Evolutionary conservation across 306 rosid genomes (phyloP).

Genomic region (Castanospermum australe): DNA sequence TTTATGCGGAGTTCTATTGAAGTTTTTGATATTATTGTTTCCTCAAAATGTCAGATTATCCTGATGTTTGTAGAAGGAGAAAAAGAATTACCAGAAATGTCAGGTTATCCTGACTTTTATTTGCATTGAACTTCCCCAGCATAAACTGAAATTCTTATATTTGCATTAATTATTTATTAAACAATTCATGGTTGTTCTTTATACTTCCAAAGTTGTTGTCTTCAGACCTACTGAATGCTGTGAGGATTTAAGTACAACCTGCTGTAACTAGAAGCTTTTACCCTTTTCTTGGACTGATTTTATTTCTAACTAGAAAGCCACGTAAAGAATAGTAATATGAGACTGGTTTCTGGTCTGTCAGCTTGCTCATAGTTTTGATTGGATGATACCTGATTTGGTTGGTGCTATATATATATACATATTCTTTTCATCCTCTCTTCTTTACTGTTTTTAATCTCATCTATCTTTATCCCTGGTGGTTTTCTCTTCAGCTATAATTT

Average conservation of each 20-base stretch:
- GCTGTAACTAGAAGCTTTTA: not conserved
- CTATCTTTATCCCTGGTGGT: not conserved
- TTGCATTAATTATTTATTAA: not conserved
- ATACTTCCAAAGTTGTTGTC: not conserved
- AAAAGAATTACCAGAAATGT: not conserved
- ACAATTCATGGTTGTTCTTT: not conserved
- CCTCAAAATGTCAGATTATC: conserved; percentile 14
- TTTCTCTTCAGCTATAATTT: conserved; percentile 9
- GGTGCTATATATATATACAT: not conserved
- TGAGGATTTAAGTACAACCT: conserved; percentile 1
- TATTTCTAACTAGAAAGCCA: conserved; percentile 9
- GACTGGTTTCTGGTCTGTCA: not conserved
- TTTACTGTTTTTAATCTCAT: not conserved
- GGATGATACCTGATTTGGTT: not conserved
- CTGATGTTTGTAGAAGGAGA: not conserved
- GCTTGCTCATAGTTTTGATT: not conserved
- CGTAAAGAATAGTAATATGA: not conserved
- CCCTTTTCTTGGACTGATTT: conserved; percentile 5
- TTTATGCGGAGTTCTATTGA: not conserved
- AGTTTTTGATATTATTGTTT: conserved; percentile 8
- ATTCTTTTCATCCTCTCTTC: not conserved
- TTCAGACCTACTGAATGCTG: not conserved
- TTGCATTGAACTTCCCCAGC: conserved; percentile 4
- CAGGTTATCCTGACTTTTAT: not conserved
- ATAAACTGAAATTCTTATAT: conserved; percentile 1